These are phyloP conservation scores for Glycine soja DNA, from an alignment of 306 rosid species.

Conservation along the genomic window DNA sequence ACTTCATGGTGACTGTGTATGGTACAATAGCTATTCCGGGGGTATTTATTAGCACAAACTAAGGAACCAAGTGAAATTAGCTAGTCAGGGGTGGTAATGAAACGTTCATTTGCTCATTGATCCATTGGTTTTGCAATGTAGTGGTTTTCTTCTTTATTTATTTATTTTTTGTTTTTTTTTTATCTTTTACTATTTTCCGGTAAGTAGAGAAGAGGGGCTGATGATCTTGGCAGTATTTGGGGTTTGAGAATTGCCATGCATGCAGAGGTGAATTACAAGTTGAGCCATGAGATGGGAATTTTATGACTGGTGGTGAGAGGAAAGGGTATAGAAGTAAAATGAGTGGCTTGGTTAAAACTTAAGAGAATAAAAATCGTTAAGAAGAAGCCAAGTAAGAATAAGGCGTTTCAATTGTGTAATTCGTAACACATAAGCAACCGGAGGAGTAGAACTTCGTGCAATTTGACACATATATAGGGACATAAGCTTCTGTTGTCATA, in stretches of 20 bases:
- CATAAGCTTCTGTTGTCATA: not conserved
- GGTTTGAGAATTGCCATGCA: constrained; percentile 22
- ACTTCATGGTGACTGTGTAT: constrained; percentile 46
- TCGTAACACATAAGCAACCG: not conserved
- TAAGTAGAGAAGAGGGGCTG: not conserved
- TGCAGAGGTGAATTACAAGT: constrained; percentile 33
- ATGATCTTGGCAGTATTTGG: not conserved
- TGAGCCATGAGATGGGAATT: not conserved
- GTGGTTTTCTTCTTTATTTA: not conserved
- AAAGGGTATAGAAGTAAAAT: constrained; percentile 1
- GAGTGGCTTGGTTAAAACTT: not conserved
- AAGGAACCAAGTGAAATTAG: not conserved
- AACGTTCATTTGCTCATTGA: not conserved
- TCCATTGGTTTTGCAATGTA: constrained; percentile 10
- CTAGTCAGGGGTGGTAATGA: not conserved
- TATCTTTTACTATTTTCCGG: not conserved
- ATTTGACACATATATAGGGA: not conserved
- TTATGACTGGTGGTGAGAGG: not conserved
- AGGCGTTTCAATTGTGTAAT: constrained; percentile 7
- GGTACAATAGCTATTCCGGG: not conserved
- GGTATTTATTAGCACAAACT: constrained; percentile 23
- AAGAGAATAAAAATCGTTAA: not conserved
- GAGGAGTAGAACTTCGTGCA: constrained; percentile 3
- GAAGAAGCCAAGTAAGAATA: too few species aligned
- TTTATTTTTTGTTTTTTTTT: not conserved